Conservation (phyloP, 208 protist species). For the Wallacemonas sp. region DNA sequence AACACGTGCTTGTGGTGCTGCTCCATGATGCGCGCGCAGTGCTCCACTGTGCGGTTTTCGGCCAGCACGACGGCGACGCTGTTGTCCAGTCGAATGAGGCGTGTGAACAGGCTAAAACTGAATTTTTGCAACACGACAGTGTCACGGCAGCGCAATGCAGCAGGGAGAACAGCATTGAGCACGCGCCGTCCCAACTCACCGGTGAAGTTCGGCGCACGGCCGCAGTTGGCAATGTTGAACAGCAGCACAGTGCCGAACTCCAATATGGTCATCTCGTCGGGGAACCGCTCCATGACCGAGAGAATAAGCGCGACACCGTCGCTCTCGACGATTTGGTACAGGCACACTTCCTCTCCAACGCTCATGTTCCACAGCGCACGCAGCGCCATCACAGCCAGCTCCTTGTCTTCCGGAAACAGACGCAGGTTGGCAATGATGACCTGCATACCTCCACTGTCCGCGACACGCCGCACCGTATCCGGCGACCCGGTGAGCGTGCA, state of each 20-base stretch:
- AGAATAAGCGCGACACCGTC: slow-evolving; percentile 50
- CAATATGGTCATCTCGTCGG: slow-evolving; percentile 52
- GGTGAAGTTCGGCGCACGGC: slow-evolving; percentile 30
- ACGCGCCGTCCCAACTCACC: slow-evolving; percentile 33
- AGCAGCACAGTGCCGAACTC: slow-evolving; percentile 73
- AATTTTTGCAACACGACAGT: slow-evolving; percentile 84
- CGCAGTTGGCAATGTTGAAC: slow-evolving; percentile 66
- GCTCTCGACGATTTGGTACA: slow-evolving; percentile 40
- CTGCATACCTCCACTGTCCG: slow-evolving; percentile 47
- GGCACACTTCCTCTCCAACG: slow-evolving; percentile 43
- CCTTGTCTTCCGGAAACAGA: slow-evolving; percentile 55
- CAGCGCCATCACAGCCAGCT: slow-evolving; percentile 44
- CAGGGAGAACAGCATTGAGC: slow-evolving; percentile 44
- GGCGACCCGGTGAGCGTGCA: slow-evolving; percentile 57
- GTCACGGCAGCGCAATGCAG: slow-evolving; percentile 48
- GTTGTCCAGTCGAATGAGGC: slow-evolving; percentile 36
- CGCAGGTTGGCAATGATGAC: slow-evolving; percentile 60
- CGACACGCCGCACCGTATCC: slow-evolving; percentile 45
- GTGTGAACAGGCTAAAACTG: slow-evolving; percentile 70
- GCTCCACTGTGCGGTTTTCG: slow-evolving; percentile 46
- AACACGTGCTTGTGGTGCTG: slow-evolving; percentile 64
- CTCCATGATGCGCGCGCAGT: slow-evolving; percentile 56
- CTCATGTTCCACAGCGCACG: slow-evolving; percentile 85
- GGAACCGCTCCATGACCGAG: slow-evolving; percentile 58
- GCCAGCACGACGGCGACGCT: slow-evolving; percentile 51